Evolutionary conservation across 306 rosid species (phyloP), one percentile per base, ranked within the genome.

Genomic region (Cicer pinnatifidum): DNA sequence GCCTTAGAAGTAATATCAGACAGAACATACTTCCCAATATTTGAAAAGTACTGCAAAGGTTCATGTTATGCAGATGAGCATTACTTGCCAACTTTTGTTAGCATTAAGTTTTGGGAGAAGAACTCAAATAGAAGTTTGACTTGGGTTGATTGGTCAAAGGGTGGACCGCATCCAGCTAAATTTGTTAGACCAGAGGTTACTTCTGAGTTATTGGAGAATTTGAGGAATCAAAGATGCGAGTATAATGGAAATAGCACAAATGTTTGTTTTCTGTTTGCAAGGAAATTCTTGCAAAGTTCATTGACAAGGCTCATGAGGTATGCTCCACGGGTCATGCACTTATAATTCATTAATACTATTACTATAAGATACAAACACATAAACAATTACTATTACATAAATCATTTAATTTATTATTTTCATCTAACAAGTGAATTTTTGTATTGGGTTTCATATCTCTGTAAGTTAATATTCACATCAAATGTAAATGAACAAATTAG

Each of bases 81-180:
- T 41, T 92, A 92, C 72, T 60, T 92, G 83, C 88, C 95, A 12
- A 92, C 97, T 0, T 81, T 80, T 8, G 81, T 89, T 75, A 89
- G 77, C 79, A 86, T 89, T 12, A 65, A 40, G 57, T 87, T 79
- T 39, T 44, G 83, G 85, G 64, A 76, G 67, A 72, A 46, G 52
- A 92, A 89, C 15, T 88, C 97, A 0, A 87, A 90, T 5, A 81
- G 90, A 84, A 89, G 86, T 40, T 80, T 92, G 88, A 90, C 97
- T 37, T 90, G 96, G 93, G 92, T 82, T 19, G 91, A 92, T 23
- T 92, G 94, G 92, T 87, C 96, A 2, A 83, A 75, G 81, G 84
- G 90, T 6, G 95, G 97, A 12, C 75, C 84, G 0, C 98, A 92
- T 72, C 98, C 98, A 0, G 76, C 78, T 3, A 81, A 72, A 79